phyloP scores from a whole-genome alignment of 75 land plant genomes.

The Picea sitchensis region DNA sequence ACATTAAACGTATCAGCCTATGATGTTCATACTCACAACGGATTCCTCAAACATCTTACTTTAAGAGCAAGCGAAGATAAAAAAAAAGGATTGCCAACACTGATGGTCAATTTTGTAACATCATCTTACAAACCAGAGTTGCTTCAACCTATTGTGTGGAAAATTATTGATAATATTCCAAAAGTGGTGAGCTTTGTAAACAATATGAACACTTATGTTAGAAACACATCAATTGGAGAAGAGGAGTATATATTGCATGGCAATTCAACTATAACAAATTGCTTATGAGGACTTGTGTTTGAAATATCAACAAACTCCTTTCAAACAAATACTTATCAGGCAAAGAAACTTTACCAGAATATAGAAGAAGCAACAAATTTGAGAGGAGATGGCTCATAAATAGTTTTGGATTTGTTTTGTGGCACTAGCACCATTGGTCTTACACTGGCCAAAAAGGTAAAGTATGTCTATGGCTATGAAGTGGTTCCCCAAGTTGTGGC shows the following conservation, averaged over 20 bases:
- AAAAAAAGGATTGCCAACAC: no score
- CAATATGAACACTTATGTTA: no score
- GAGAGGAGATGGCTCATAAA: slow-evolving; percentile 75
- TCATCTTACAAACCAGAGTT: no score
- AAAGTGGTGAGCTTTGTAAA: no score
- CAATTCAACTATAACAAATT: no score
- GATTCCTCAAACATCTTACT: slow-evolving; percentile 89
- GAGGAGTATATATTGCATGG: no score
- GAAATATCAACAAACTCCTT: no score
- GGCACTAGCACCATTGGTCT: slow-evolving; percentile 96
- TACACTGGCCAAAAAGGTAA: slow-evolving; percentile 76
- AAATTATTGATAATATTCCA: no score
- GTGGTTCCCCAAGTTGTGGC: slow-evolving; percentile 74
- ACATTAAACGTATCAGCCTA: slow-evolving; percentile 59
- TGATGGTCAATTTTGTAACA: no score
- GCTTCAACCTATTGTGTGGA: no score
- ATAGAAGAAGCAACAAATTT: slow-evolving; percentile 72
- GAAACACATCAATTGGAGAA: no score
- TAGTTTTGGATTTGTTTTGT: slow-evolving; percentile 89
- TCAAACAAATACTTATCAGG: slow-evolving; percentile 26
- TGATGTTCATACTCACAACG: slow-evolving; percentile 62
- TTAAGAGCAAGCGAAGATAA: slow-evolving; percentile 26
- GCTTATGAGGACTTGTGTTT: no score
- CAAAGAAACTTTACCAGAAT: slow-evolving; percentile 32
- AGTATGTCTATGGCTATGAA: slow-evolving; percentile 95